Base-by-base conservation (phyloP, 352 stramenopile genomes). In the Phytophthora citricola region DNA sequence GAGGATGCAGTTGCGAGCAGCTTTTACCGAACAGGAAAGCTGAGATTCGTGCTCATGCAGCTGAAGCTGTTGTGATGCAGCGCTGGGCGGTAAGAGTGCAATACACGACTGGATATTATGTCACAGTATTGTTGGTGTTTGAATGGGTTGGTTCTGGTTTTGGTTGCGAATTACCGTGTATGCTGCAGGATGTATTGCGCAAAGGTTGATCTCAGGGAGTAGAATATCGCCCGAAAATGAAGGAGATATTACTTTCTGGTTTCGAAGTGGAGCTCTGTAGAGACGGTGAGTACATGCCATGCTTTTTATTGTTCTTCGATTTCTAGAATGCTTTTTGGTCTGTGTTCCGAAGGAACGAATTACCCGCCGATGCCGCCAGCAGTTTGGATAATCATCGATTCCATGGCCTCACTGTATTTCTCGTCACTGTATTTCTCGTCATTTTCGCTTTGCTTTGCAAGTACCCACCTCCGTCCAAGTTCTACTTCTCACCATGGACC, bases 101-200 rank as follows among this genome's bases (percentile, higher is more conserved):
- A 75, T 75, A 75, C 44, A 75, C 27, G 55, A n/a, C 55, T 39
- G 27, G 20, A 57, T 68, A 75, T 71, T 75, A 71, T 75, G 63
- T 71, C 61, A 62, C 24, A 60, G 26, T 60, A 51, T 24, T 27
- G 10, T 32, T 65, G 34, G 11, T 29, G 38, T 5, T 29, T 58
- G 27, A 10, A 20, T 14, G 15, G 17, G 41, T 31, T 40, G 12
- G n/a, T 22, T 38, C 2, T 41, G 51, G 38, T 41, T n/a, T 15
- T 29, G 4, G 11, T 24, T 29, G 17, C 1, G 14, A 58, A 14
- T 31, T 29, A 26, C 49, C 38, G 32, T 8, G n/a, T 2, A n/a
- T 27, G 34, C 5, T 26, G 20, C 1, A 45, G 22, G n/a, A 38
- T n/a, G 17, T 11, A 41, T 36, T 36, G 7, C 32, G 9, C 20